Evolutionary conservation across 306 rosid species (phyloP), one percentile per base, ranked within the genome.

Genomic region (Abrus precatorius): DNA sequence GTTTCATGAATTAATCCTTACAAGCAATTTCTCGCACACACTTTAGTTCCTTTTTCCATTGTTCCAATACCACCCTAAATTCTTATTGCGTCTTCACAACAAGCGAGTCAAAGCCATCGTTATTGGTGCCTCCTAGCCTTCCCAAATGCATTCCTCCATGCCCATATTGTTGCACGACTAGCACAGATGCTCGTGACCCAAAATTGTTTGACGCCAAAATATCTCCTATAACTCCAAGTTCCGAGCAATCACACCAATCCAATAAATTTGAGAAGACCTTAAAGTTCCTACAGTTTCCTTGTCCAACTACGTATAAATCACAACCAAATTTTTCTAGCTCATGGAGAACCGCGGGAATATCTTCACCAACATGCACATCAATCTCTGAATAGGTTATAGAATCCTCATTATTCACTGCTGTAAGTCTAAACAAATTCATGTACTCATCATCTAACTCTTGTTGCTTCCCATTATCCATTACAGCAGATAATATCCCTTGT

Each of bases 241-340:
- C 97, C 0, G 75, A 79, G 72, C 79, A 85, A 14, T 90, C 92
- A 43, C 90, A 80, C 91, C 91, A 92, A 1, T 88, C 90, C 1
- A 74, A 28, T 2, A 84, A 66, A 9, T 49, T 75, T 9, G 67
- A 11, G 28, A 74, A 76, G 13, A 83, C 20, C 3, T 44, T 12
- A 0, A 82, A 86, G 12, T 10, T 57, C 47, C 78, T 57, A 6
- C 75, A 60, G 59, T 68, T 79, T 5, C 94, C 91, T 80, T 77
- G 86, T 79, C 94, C 97, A 6, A 87, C 91, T 6, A 90, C 72
- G 47, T 83, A 81, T 3, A 92, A 66, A 44, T 86, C 84, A n/a
- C 83, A 82, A 2, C 73, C 76, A 41, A 3, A 33, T 9, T 82
- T 33, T 5, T 84, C 88, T 44, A 89, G 55, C 2, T 74, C 80